phyloP scores from a whole-genome alignment of 2,329 filamentous ascomycete species.

The Epichloe glyceriae region DNA sequence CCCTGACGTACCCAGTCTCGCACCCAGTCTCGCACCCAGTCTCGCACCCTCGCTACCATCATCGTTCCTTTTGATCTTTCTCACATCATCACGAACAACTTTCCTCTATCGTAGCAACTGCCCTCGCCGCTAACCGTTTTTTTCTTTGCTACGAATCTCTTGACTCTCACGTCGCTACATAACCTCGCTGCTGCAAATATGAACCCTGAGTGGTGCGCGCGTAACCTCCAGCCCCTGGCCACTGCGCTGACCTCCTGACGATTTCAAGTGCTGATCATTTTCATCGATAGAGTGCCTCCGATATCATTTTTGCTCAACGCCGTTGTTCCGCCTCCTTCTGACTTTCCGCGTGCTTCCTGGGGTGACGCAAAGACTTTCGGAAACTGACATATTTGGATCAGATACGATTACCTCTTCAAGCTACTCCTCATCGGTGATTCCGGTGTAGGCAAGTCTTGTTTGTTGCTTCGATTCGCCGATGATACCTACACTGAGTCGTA shows the following conservation, averaged over 20 bases:
- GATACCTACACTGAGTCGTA: conserved; percentile 99
- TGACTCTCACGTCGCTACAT: conserved; percentile 3
- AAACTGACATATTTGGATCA: conserved; percentile 27
- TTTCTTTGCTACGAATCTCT: background rate
- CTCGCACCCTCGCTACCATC: conserved; percentile 10
- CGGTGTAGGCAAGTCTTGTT: conserved; percentile 98
- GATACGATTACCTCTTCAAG: conserved; percentile 99
- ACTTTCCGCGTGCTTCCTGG: background rate
- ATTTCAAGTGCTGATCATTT: conserved; percentile 4
- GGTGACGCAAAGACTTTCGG: no score
- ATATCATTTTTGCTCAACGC: background rate
- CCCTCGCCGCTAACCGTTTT: background rate
- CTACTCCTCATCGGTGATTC: conserved; percentile 99
- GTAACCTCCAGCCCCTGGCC: conserved; percentile 13
- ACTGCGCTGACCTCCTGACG: conserved; percentile 20
- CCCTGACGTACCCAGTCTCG: conserved; percentile 23
- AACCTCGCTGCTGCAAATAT: conserved; percentile 40
- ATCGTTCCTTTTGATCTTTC: conserved; percentile 14
- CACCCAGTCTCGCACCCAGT: conserved; percentile 18
- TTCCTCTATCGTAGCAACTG: conserved; percentile 10
- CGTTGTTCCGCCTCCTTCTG: background rate
- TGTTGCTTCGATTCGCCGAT: conserved; percentile 94
- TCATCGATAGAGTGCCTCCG: conserved; percentile 1
- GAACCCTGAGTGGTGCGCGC: conserved; percentile 84
- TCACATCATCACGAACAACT: conserved; percentile 14